Conservation (phyloP, 208 protist genomes). For the Trypanosoma boissoni region DNA sequence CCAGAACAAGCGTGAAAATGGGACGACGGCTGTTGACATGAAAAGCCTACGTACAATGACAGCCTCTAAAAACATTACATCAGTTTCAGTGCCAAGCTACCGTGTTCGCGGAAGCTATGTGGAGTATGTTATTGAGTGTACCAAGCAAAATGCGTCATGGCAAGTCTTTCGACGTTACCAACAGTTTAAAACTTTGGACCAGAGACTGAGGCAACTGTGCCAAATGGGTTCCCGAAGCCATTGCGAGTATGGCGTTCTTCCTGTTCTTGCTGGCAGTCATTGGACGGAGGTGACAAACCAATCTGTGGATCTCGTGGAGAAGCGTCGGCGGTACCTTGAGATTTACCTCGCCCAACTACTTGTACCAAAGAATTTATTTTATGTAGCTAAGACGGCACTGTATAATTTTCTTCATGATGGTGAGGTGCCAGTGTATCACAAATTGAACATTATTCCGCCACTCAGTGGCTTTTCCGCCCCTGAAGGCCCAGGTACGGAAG, state of each 20-base stretch:
- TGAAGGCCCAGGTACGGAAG: neutral
- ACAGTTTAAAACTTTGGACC: slow-evolving; percentile 76
- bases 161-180: slow-evolving; percentile 81
- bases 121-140: slow-evolving; percentile 75
- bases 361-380: slow-evolving; percentile 74
- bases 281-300: slow-evolving; percentile 90
- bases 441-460: slow-evolving; percentile 8
- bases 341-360: slow-evolving; percentile 86
- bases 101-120: slow-evolving; percentile 63
- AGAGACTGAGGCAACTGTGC: slow-evolving; percentile 58
- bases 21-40: neutral
- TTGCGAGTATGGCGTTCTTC: slow-evolving; percentile 72
- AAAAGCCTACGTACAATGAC: slow-evolving; percentile 5
- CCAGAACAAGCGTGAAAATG: slow-evolving; percentile 9
- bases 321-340: slow-evolving; percentile 68
- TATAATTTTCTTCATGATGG: slow-evolving; percentile 84
- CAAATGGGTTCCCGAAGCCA: slow-evolving; percentile 31
- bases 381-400: slow-evolving; percentile 54
- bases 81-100: slow-evolving; percentile 57
- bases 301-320: slow-evolving; percentile 71
- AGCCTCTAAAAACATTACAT: slow-evolving; percentile 29
- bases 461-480: slow-evolving; percentile 22
- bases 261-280: slow-evolving; percentile 71
- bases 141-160: slow-evolving; percentile 31
- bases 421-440: slow-evolving; percentile 44